Conservation (phyloP, 192 early-diverging fungal species). For the Gonapodya sp. region DNA sequence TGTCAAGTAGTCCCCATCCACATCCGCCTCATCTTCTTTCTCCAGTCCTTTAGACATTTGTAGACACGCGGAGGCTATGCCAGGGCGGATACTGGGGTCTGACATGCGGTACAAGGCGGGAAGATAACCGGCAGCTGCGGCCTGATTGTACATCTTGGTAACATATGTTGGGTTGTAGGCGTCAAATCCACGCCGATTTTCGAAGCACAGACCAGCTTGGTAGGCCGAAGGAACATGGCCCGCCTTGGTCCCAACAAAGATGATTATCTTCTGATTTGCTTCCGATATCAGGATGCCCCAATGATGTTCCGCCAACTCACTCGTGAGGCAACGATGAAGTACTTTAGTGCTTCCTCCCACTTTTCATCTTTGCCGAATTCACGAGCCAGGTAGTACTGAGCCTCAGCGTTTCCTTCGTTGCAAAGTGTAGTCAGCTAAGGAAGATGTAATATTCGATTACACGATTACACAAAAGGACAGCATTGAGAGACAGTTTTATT, state of each 20-base stretch:
- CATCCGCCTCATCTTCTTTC: background rate
- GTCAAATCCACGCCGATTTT: background rate
- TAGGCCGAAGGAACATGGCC: background rate
- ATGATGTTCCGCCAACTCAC: background rate
- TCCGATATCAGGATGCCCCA: background rate
- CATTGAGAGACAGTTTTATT: too few relatives aligned
- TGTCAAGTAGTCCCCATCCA: background rate
- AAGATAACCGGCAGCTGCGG: background rate
- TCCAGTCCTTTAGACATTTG: background rate
- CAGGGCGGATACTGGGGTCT: background rate
- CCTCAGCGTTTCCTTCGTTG: background rate
- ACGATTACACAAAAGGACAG: too few relatives aligned
- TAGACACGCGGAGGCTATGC: background rate
- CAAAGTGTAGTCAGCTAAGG: background rate
- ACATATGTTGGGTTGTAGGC: background rate
- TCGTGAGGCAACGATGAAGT: background rate
- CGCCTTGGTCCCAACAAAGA: too few relatives aligned
- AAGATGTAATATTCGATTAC: too few relatives aligned
- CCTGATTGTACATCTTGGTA: background rate
- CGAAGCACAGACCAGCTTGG: constrained; percentile 1
- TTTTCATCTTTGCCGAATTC: background rate
- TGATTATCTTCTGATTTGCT: background rate
- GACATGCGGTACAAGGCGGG: background rate
- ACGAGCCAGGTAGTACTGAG: background rate
- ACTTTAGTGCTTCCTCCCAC: background rate